These are phyloP conservation scores for Reutealis trisperma DNA, from an alignment of 345 rosid genomes.

Conservation along the genomic window DNA sequence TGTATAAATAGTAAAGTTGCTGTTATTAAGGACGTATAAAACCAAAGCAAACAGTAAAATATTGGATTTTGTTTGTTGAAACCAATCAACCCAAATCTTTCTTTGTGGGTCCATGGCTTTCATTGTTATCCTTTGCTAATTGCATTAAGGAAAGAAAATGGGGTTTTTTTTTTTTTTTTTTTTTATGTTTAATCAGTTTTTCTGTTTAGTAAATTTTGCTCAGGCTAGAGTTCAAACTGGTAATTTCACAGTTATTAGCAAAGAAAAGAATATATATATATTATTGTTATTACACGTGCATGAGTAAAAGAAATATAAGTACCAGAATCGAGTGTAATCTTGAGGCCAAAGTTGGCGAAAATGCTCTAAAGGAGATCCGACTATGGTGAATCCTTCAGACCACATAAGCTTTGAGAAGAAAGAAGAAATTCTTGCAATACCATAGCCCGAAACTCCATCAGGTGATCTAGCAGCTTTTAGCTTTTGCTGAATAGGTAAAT, in stretches of 20 bases:
- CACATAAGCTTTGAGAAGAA: conserved; percentile 89
- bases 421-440: conserved; percentile 70
- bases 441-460: conserved; percentile 77
- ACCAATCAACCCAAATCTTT: conserved; percentile 28
- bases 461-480: conserved; percentile 69
- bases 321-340: conserved; percentile 65
- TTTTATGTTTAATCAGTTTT: neutral
- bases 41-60: conserved; percentile 28
- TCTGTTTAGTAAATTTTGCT: neutral
- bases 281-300: conserved; percentile 22
- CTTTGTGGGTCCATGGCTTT: conserved; percentile 50
- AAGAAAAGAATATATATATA: neutral
- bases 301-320: conserved; percentile 18
- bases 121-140: conserved; percentile 43
- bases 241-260: too few species aligned
- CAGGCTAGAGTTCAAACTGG: too few species aligned
- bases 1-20: conserved; percentile 25
- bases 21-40: conserved; percentile 22
- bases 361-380: conserved; percentile 73
- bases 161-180: neutral
- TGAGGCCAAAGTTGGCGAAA: conserved; percentile 85
- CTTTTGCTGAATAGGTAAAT: conserved; percentile 60
- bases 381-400: conserved; percentile 94
- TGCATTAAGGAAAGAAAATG: conserved; percentile 33
- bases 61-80: conserved; percentile 24